Evolutionary conservation across 1,284 basidiomycete genomes (phyloP).

Genomic region (Singerocomus inundabilis): DNA sequence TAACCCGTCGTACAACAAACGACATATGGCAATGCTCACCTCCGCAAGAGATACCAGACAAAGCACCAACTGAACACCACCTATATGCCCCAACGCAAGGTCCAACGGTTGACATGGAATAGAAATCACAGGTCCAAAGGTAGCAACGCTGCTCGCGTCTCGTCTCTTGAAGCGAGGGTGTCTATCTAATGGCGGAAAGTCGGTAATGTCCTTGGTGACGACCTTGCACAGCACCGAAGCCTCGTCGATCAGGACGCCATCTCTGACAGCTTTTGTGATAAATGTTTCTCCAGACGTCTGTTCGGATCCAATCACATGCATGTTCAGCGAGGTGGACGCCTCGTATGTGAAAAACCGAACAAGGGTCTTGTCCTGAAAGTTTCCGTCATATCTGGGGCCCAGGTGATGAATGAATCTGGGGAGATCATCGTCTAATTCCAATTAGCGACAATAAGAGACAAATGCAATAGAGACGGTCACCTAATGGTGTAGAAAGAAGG

Average conservation of each 20-base stretch:
- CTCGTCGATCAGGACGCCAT: slow-evolving; percentile 50
- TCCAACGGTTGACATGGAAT: slow-evolving; percentile 69
- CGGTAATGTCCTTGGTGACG: slow-evolving; percentile 32
- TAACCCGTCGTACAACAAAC: not conserved
- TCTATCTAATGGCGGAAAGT: slow-evolving; percentile 12
- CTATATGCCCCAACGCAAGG: slow-evolving; percentile 77
- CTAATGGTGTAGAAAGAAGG: slow-evolving; percentile 57
- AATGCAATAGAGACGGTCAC: slow-evolving; percentile 35
- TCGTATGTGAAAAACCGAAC: slow-evolving; percentile 76
- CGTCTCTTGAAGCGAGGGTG: not conserved
- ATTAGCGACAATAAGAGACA: slow-evolving; percentile 2
- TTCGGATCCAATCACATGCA: slow-evolving; percentile 47
- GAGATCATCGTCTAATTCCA: slow-evolving; percentile 52
- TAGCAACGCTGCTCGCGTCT: not conserved
- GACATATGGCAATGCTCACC: slow-evolving; percentile 38
- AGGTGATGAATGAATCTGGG: slow-evolving; percentile 72
- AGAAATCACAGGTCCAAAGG: slow-evolving; percentile 56
- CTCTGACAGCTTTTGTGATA: slow-evolving; percentile 52
- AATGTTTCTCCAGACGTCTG: slow-evolving; percentile 27
- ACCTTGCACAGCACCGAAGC: slow-evolving; percentile 52
- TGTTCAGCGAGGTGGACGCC: slow-evolving; percentile 72
- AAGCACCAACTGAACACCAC: slow-evolving; percentile 77
- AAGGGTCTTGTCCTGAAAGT: slow-evolving; percentile 64
- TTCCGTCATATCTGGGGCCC: slow-evolving; percentile 69
- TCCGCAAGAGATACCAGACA: slow-evolving; percentile 77